phyloP scores from a whole-genome alignment of 2,329 filamentous ascomycete species.

The Fusarium verrucosum region DNA sequence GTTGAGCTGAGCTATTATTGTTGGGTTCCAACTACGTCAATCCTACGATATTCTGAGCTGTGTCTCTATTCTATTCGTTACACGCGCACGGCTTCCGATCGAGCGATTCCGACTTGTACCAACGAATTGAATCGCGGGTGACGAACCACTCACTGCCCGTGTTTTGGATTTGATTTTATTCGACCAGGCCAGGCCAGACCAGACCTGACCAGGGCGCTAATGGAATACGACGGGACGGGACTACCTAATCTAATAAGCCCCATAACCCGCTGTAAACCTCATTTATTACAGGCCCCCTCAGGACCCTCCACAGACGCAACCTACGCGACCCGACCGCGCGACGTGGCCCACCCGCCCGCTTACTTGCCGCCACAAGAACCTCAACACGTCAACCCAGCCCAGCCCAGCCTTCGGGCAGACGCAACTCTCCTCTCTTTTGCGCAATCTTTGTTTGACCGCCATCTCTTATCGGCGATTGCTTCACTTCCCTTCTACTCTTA shows the following conservation, averaged over 20 bases:
- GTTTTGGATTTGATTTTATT: conserved; percentile 10
- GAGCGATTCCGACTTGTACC: too few relatives aligned
- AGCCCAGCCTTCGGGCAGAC: too few relatives aligned
- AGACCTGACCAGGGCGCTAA: conserved; percentile 31
- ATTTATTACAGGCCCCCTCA: conserved; percentile 22
- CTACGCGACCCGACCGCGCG: conserved; percentile 42
- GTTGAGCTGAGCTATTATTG: conserved; percentile 15
- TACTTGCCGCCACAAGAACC: too few relatives aligned
- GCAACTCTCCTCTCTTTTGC: conserved; percentile 14
- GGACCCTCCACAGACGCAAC: background rate
- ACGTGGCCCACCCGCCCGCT: conserved; percentile 43
- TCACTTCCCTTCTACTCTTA: conserved; percentile 15
- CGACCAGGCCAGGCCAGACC: too few relatives aligned
- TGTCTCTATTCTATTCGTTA: background rate
- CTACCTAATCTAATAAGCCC: conserved; percentile 12
- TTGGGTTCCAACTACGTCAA: conserved; percentile 17
- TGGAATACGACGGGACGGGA: conserved; percentile 9
- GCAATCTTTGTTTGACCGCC: conserved; percentile 29
- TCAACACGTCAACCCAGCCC: conserved; percentile 22
- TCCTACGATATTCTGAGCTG: background rate
- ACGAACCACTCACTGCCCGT: too few relatives aligned
- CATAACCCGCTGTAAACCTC: conserved; percentile 21
- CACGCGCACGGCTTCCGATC: conserved; percentile 13
- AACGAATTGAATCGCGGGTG: conserved; percentile 15
- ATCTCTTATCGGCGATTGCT: conserved; percentile 28